Evolutionary conservation across 2,329 filamentous ascomycete species (phyloP).

Genomic region (Scedosporium aurantiacum): DNA sequence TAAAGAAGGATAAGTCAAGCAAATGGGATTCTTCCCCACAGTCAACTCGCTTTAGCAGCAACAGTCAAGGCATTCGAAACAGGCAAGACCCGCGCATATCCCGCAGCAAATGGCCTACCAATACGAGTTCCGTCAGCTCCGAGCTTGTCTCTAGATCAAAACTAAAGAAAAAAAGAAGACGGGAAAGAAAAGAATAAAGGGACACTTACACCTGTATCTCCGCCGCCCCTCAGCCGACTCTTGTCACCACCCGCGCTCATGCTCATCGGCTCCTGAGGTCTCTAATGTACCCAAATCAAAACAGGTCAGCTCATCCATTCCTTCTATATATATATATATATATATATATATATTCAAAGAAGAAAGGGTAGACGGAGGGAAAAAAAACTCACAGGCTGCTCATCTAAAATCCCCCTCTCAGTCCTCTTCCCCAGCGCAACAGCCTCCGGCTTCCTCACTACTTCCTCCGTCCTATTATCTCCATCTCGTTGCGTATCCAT

Average conservation of each 20-base stretch:
- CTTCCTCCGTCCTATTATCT: neutral
- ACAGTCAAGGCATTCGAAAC: slow-evolving; percentile 24
- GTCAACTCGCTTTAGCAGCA: slow-evolving; percentile 12
- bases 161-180: neutral
- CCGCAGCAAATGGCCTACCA: slow-evolving; percentile 27
- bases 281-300: neutral
- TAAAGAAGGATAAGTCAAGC: neutral
- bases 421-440: neutral
- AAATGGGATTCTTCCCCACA: neutral
- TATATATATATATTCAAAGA: neutral
- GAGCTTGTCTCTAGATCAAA: neutral
- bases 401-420: neutral
- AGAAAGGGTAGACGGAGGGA: neutral
- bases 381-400: neutral
- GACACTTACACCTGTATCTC: slow-evolving; percentile 23
- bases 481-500: neutral
- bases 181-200: neutral
- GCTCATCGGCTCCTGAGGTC: slow-evolving; percentile 1
- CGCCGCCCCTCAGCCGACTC: slow-evolving; percentile 16
- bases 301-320: no score
- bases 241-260: neutral
- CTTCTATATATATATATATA: neutral
- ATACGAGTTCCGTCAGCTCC: neutral
- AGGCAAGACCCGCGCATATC: slow-evolving; percentile 27
- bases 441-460: neutral